phyloP scores from a whole-genome alignment of 1,139 yeast species.

The Protomyces macrosporus region DNA sequence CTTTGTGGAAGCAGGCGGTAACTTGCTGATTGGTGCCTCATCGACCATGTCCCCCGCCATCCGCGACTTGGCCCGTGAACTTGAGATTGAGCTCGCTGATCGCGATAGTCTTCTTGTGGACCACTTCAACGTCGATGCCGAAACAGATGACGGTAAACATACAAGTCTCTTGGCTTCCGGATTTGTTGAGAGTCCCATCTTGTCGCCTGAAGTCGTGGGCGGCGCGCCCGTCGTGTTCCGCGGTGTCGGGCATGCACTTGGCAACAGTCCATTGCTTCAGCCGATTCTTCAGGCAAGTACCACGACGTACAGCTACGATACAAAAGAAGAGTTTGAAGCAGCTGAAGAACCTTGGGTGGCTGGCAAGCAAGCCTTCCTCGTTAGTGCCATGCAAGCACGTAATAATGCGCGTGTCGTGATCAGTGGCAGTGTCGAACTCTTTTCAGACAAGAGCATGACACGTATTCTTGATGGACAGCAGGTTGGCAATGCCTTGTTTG shows the following conservation, averaged over 20 bases:
- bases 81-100: constrained; percentile 83
- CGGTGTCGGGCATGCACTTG: constrained; percentile 54
- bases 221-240: constrained; percentile 38
- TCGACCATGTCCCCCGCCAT: constrained; percentile 62
- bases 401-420: constrained; percentile 75
- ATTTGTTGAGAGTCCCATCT: constrained; percentile 25
- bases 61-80: constrained; percentile 63
- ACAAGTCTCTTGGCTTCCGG: constrained; percentile 15
- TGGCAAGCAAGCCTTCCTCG: constrained; percentile 72
- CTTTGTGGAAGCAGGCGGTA: constrained; percentile 66
- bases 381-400: constrained; percentile 77
- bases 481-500: constrained; percentile 38
- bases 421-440: constrained; percentile 62
- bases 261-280: constrained; percentile 57
- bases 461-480: constrained; percentile 28
- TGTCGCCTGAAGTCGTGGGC: constrained; percentile 23
- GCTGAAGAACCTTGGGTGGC: constrained; percentile 57
- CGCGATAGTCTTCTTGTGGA: constrained; percentile 62
- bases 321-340: constrained; percentile 44
- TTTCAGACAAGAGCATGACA: constrained; percentile 39
- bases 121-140: constrained; percentile 48
- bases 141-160: constrained; percentile 24
- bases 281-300: constrained; percentile 68
- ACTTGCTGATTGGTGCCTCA: constrained; percentile 58
- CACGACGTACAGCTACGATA: constrained; percentile 57